phyloP scores from a whole-genome alignment of 2,329 filamentous ascomycete genomes.

The Onygena corvina region DNA sequence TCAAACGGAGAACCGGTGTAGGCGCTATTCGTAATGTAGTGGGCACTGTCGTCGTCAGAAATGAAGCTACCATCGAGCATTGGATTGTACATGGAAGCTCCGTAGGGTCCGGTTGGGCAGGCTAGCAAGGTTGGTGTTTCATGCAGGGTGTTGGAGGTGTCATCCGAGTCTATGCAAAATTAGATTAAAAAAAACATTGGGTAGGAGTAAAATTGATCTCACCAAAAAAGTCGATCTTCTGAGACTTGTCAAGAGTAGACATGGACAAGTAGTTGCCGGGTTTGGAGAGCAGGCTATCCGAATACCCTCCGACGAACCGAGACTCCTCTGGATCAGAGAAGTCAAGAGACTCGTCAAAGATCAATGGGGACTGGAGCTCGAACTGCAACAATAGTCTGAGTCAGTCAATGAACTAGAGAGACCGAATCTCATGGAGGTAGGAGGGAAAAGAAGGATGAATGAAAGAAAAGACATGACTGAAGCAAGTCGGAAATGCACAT shows the following conservation, averaged over 20 bases:
- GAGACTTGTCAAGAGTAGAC: conserved; percentile 68
- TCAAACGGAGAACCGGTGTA: conserved; percentile 42
- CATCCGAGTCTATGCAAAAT: conserved; percentile 6
- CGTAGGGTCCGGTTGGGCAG: conserved; percentile 29
- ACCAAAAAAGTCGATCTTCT: conserved; percentile 71
- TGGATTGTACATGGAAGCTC: conserved; percentile 31
- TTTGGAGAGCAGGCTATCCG: conserved; percentile 44
- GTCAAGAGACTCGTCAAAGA: conserved; percentile 37
- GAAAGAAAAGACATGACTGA: conserved; percentile 12
- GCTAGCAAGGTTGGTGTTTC: conserved; percentile 27
- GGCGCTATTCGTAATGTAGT: conserved; percentile 29
- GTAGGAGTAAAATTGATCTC: conserved; percentile 34
- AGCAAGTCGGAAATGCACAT: conserved; percentile 3
- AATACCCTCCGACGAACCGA: conserved; percentile 34
- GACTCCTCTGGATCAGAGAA: conserved; percentile 37
- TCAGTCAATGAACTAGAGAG: not conserved
- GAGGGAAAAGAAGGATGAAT: conserved; percentile 19
- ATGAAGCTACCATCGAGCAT: conserved; percentile 32
- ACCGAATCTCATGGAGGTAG: not conserved
- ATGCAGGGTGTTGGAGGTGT: conserved; percentile 22
- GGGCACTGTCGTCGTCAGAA: conserved; percentile 32
- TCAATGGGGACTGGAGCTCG: conserved; percentile 37
- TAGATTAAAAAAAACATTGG: not conserved
- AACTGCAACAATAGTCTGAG: conserved; percentile 28
- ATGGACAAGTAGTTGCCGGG: conserved; percentile 58